These are phyloP conservation scores for Incumbomyces delicatus DNA, from an alignment of 2,329 filamentous ascomycete species.

Conservation along the genomic window DNA sequence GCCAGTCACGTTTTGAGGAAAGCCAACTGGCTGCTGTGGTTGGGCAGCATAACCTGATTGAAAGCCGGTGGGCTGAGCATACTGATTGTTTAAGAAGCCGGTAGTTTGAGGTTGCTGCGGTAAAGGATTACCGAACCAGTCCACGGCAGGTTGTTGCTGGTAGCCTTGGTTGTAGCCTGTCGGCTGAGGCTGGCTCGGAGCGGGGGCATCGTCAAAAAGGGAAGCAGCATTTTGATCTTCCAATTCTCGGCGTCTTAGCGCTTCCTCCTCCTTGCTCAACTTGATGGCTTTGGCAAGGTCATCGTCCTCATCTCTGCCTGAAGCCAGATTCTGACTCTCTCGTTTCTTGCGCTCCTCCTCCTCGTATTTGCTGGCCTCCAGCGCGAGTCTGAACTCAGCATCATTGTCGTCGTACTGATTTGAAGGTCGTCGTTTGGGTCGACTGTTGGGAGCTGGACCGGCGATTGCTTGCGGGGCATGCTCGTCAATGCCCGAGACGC, in stretches of 20 bases:
- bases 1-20: constrained; percentile 46
- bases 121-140: constrained; percentile 94
- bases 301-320: constrained; percentile 64
- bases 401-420: constrained; percentile 66
- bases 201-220: constrained; percentile 63
- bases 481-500: constrained; percentile 87
- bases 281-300: constrained; percentile 92
- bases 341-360: constrained; percentile 79
- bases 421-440: constrained; percentile 31
- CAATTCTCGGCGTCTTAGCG: constrained; percentile 68
- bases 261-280: constrained; percentile 88
- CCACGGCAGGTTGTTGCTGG: constrained; percentile 89
- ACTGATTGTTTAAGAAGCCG: constrained; percentile 57
- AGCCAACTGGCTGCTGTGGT: constrained; percentile 54
- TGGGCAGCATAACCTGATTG: constrained; percentile 63
- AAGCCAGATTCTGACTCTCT: constrained; percentile 37
- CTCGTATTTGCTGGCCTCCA: constrained; percentile 91
- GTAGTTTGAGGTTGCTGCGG: constrained; percentile 62
- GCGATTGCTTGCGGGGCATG: constrained; percentile 44
- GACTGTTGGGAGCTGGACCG: constrained; percentile 25
- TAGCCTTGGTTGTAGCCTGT: constrained; percentile 96
- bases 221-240: constrained; percentile 76
- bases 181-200: constrained; percentile 59
- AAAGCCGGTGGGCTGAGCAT: constrained; percentile 66
- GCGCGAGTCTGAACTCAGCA: constrained; percentile 76